Evolutionary conservation across 2,329 filamentous ascomycete genomes (phyloP).

Genomic region (Trichophyton equinum): DNA sequence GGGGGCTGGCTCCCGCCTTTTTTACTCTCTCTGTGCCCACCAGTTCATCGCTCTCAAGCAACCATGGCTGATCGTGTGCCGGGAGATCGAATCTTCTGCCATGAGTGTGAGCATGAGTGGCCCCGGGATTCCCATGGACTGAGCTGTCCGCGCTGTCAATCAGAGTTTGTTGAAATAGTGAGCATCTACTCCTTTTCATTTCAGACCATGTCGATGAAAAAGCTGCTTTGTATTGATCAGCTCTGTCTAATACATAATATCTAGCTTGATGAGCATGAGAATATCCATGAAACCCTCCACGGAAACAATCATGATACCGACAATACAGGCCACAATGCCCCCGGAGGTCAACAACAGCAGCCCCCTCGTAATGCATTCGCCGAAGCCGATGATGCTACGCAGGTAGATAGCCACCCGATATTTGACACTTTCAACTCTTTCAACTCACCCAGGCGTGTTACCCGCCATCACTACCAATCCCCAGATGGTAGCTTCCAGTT

Average conservation of each 20-base stretch:
- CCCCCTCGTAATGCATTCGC: background rate
- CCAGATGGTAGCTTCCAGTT: slow-evolving; percentile 35
- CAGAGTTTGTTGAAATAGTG: slow-evolving; percentile 79
- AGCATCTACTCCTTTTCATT: slow-evolving; percentile 24
- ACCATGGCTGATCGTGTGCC: background rate
- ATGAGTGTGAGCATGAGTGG: slow-evolving; percentile 72
- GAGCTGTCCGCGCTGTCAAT: slow-evolving; percentile 62
- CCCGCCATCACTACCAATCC: slow-evolving; percentile 32
- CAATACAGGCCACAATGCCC: background rate
- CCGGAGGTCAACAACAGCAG: background rate
- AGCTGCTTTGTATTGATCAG: background rate
- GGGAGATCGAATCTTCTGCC: slow-evolving; percentile 58
- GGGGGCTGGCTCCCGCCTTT: background rate
- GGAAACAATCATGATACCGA: too few species aligned
- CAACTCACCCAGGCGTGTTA: slow-evolving; percentile 12
- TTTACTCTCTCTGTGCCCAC: background rate
- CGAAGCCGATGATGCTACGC: background rate
- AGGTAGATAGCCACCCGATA: background rate
- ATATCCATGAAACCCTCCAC: too few species aligned
- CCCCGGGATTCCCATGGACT: slow-evolving; percentile 57
- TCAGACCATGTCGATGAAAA: background rate
- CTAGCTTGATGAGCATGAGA: background rate
- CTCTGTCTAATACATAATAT: background rate
- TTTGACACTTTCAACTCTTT: background rate
- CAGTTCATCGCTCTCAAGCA: background rate